Evolutionary conservation across 225 moss, liverwort and hornwort species (phyloP), one percentile per base, ranked within the genome.

Genomic region (Neckera pumila): DNA sequence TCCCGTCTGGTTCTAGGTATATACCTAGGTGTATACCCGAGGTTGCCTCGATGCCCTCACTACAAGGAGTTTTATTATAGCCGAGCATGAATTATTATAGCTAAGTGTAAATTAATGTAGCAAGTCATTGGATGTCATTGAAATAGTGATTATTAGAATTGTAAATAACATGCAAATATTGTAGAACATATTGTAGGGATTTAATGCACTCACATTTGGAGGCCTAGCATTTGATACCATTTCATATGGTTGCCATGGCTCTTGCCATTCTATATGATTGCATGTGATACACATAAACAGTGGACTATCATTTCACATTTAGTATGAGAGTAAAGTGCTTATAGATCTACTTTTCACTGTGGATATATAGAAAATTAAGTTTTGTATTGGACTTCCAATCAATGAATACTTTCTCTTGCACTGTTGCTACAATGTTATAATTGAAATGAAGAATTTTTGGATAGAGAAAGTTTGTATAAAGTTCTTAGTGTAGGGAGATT

Each of bases 391-490:
- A 42, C 21, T 60, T 80, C 2, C 30, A 59, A 1, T 79, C 1
- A 77, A n/a, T 19, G 9, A 77, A 0, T 18, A 40, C 0, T 57
- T 30, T 78, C 0, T 10, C 2, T 38, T 60, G 19, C 59, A 4
- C 9, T 28, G 13, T 58, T 59, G 28, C 4, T 1, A 40, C 17
- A 14, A 60, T 80, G 3, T 0, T 2, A 28, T 12, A 19, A 28
- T 42, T 13, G 6, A 9, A 2, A 20, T 60, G 31, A 60, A 42
- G 10, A 19, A 20, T 5, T 20, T 54, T 43, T 31, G 17, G 4
- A 0, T 12, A 10, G 18, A 3, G 0, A 26, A 40, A 40, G 8
- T 2, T 16, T 9, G 2, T 34, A 4, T 2, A 8, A 56, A 7
- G 14, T 3, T 79, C 0, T 79, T 40, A 8, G 6, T 30, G 0